These are phyloP conservation scores for Ramaria sp. DNA, from an alignment of 768 basidiomycete species.

Conservation along the genomic window DNA sequence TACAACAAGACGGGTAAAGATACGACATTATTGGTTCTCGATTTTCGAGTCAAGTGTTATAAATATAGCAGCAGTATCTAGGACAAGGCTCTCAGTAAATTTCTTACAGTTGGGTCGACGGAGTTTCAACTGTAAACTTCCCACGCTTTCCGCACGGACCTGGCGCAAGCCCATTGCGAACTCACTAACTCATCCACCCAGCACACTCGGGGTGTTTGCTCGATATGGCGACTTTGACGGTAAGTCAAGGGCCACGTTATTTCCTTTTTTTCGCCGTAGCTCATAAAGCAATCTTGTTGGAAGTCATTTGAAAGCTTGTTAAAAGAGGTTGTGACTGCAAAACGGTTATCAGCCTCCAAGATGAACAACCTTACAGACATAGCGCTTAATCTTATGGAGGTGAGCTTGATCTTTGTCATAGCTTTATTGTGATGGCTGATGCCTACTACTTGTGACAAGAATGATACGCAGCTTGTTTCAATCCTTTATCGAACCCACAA, in stretches of 20 bases:
- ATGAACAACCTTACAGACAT: conserved; percentile 68
- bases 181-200: not conserved
- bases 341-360: conserved; percentile 80
- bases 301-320: conserved; percentile 76
- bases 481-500: conserved; percentile 85
- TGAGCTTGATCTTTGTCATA: conserved; percentile 25
- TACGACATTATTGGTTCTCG: too few relatives aligned
- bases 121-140: not conserved
- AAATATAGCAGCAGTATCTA: too few relatives aligned
- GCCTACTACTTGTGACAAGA: conserved; percentile 29
- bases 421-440: not conserved
- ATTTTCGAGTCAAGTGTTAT: too few relatives aligned
- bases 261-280: not conserved
- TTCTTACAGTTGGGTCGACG: too few relatives aligned
- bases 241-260: not conserved
- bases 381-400: conserved; percentile 69
- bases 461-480: conserved; percentile 82
- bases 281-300: not conserved
- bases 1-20: too few relatives aligned
- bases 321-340: conserved; percentile 72
- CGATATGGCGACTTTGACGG: not conserved
- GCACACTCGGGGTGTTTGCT: not conserved
- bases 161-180: not conserved
- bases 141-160: not conserved
- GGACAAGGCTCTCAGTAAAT: too few relatives aligned